Evolutionary conservation across 2,329 filamentous ascomycete genomes (phyloP).

Genomic region (Claviceps quebecensis): DNA sequence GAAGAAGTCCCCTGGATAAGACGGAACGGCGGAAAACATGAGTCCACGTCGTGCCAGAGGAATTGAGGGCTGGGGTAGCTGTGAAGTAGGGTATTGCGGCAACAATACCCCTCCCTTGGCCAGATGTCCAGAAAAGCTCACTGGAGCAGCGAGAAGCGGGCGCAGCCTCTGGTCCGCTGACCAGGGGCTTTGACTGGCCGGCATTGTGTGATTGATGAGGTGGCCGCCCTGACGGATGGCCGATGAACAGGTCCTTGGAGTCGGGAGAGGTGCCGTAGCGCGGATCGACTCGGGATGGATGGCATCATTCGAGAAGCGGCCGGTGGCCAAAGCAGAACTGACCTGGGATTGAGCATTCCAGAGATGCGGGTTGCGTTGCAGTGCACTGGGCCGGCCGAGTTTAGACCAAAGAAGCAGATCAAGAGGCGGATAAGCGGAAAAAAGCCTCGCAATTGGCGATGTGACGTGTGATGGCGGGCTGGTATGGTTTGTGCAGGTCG

Average conservation of each 20-base stretch:
- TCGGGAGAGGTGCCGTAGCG: constrained; percentile 5
- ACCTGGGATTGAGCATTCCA: constrained; percentile 3
- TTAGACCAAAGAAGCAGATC: background rate
- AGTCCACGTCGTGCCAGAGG: too few relatives aligned
- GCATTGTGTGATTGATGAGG: background rate
- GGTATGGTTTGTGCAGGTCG: background rate
- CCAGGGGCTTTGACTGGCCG: background rate
- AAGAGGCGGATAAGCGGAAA: background rate
- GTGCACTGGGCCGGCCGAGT: background rate
- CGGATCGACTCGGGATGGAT: background rate
- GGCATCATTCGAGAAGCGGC: constrained; percentile 5
- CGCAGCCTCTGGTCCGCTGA: background rate
- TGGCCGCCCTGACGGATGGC: constrained; percentile 7
- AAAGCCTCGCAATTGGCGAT: background rate
- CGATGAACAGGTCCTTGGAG: constrained; percentile 4
- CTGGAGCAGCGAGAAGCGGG: constrained; percentile 1
- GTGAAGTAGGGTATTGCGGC: background rate
- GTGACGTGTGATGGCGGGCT: background rate
- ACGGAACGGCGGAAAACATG: too few relatives aligned
- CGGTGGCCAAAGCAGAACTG: constrained; percentile 5
- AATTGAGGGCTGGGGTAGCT: background rate
- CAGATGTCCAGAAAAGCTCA: background rate
- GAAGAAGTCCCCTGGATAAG: background rate
- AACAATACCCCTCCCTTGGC: background rate
- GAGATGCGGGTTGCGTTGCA: constrained; percentile 1